Percentiles rank a stretch among this genome's conserved stretches.
Evolutionary conservation across 1,139 yeast genomes (phyloP).

Genomic region (Eremothecium coryli): DNA sequence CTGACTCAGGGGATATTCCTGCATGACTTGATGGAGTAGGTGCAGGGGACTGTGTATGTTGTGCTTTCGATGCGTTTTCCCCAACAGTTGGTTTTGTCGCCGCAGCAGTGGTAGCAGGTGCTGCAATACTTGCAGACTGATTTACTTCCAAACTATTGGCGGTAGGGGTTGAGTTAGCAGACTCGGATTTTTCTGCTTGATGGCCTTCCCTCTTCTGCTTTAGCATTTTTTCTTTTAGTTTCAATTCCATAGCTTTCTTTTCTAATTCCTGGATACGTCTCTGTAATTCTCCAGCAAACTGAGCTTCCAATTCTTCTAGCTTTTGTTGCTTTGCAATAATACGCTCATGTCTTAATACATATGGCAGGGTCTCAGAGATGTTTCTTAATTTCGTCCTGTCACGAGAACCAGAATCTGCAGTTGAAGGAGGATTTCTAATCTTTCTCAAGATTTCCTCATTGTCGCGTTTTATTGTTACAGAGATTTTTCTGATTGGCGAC

Average conservation of each 20-base stretch:
- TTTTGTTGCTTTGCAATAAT: conserved; percentile 67
- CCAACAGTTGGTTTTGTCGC: background rate
- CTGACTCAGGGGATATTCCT: background rate
- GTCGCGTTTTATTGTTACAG: conserved; percentile 32
- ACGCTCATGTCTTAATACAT: conserved; percentile 67
- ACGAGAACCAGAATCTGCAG: conserved; percentile 32
- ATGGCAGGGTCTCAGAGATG: conserved; percentile 74
- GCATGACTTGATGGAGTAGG: background rate
- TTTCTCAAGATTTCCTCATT: conserved; percentile 38
- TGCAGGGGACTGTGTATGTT: too few relatives aligned
- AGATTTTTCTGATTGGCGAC: conserved; percentile 32
- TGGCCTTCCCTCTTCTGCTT: conserved; percentile 14
- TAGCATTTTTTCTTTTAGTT: conserved; percentile 51
- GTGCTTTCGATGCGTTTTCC: too few relatives aligned
- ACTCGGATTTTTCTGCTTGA: background rate
- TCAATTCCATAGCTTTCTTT: conserved; percentile 64
- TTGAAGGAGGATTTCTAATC: conserved; percentile 47
- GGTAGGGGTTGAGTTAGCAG: too few relatives aligned
- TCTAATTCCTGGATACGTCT: conserved; percentile 67
- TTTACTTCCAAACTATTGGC: too few relatives aligned
- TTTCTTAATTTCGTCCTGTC: conserved; percentile 64
- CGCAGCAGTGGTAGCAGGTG: background rate
- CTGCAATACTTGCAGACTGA: background rate
- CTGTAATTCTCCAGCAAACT: conserved; percentile 64
- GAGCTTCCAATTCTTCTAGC: conserved; percentile 68